Evolutionary conservation across 108 stramenopile genomes (phyloP).

Genomic region (Cyclotella kingstonii): DNA sequence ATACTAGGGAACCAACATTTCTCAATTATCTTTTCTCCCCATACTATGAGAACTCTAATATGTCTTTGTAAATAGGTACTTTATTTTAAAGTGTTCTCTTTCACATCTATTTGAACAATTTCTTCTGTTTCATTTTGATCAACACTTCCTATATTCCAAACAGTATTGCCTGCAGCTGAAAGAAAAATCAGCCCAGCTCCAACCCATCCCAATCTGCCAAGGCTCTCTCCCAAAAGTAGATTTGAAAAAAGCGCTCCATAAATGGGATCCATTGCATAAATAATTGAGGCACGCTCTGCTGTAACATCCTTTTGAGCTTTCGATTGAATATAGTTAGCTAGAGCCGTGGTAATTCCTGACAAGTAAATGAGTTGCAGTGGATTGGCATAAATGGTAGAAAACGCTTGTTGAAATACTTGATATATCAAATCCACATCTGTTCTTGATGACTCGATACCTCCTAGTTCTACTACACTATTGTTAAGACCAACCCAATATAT

Average conservation of each 20-base stretch:
- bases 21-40: too few species aligned
- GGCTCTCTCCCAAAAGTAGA: slow-evolving; percentile 69
- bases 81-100: too few species aligned
- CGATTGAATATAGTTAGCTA: slow-evolving; percentile 79
- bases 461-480: too few species aligned
- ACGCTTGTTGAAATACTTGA: slow-evolving; percentile 17
- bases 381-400: slow-evolving; percentile 36
- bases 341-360: slow-evolving; percentile 67
- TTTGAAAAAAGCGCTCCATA: slow-evolving; percentile 82
- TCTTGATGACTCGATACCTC: too few species aligned
- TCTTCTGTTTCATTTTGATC: too few species aligned
- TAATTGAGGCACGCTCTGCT: slow-evolving; percentile 80
- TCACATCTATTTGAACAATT: too few species aligned
- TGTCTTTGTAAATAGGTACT: too few species aligned
- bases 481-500: slow-evolving; percentile 1
- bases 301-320: slow-evolving; percentile 68
- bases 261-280: slow-evolving; percentile 90
- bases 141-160: slow-evolving; percentile 53
- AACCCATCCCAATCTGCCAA: slow-evolving; percentile 48
- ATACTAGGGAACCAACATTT: too few species aligned
- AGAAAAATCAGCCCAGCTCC: slow-evolving; percentile 77
- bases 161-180: slow-evolving; percentile 76
- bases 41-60: too few species aligned
- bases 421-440: neutral
- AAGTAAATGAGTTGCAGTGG: slow-evolving; percentile 72